Base-by-base conservation (phyloP, 2,329 filamentous ascomycete species). In the Venturia nashicola region DNA sequence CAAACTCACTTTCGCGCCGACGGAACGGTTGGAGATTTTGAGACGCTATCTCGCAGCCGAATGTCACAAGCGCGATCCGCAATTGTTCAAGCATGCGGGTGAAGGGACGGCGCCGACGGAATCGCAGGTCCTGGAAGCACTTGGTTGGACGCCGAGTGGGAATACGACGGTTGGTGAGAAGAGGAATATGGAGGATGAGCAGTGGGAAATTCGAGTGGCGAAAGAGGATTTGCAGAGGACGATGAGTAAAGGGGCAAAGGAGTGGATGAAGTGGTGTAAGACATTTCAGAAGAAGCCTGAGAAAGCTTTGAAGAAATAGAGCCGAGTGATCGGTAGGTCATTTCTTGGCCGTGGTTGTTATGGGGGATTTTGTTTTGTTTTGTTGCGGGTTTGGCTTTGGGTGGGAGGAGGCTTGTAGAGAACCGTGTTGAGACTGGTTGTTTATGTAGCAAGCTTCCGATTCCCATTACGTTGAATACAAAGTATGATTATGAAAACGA, bases 131-230 rank as follows among this genome's bases (percentile, higher is more conserved):
- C 67, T 79, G n/a, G 71, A 76, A 39, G 76, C 76, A 0, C 76
- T 79, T 54, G 77, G 76, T 0, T 79, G 77, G 77, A 68, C 67
- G 5, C 75, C 77, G 2, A 74, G 69, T 62, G 67, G 70, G 42
- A 68, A 51, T 14, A 51, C 46, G 9, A 51, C 70, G 23, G 68
- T 65, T 55, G 71, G 66, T 12, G 68, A 60, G 66, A 72, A 67
- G 48, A 71, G 65, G 68, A 77, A 73, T 64, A 78, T 70, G 75
- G 76, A 79, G 66, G 77, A 79, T 64, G 76, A 78, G 68, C 70
- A 73, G 66, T 79, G 76, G 74, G 76, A 77, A 69, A 66, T 71
- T 40, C 67, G 64, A 8, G 75, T 76, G 68, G 75, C 76, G 32
- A 76, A 74, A 68, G 74, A 76, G 11, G 76, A 77, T 70, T 68